Base-by-base conservation (phyloP, 345 rosid species). In the Hypericum androsaemum region DNA sequence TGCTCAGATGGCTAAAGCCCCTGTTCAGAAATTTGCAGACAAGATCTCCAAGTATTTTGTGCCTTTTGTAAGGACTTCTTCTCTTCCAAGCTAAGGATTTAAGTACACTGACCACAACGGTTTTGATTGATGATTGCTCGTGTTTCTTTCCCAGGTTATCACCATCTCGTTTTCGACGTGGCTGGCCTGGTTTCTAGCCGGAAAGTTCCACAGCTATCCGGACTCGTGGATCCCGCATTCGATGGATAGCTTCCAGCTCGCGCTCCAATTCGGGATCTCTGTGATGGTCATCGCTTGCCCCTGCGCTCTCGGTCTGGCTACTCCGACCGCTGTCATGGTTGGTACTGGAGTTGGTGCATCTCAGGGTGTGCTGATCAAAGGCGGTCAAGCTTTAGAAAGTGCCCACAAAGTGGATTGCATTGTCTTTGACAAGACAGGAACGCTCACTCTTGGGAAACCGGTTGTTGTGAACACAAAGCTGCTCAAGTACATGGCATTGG, bases 281-380 rank as follows among this genome's bases (percentile, higher is more conserved):
- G 98, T 90, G 17, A 84, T 90, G 95, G 98, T 90, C 63, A 87
- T 90, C 49, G 98, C 98, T 37, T 90, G 98, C 56, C 98, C 96
- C 15, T 90, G 98, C 62, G 96, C 98, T 59, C 77, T 90, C 9
- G 96, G 96, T 7, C 75, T 90, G 9, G 98, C 98, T n/a, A 90
- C 98, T 50, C 96, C 98, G 14, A 90, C 98, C 0, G 98, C 98
- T 59, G 96, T 90, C 52, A 90, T 90, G 98, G 98, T 90, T 40
- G 98, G 96, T 13, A 87, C 98, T 5, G 98, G 98, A 41, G 96
- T 87, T 39, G 96, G 98, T 51, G 98, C 98, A 48, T 90, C 98
- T 37, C 95, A 75, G 63, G 98, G 98, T 12, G 86, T 90, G 38
- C 74, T 90, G 36, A 84, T 90, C 39, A 90, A 90, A 72, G 96